Base-by-base conservation (phyloP, 129 eudicot species). In the Pittosporum tobira region DNA sequence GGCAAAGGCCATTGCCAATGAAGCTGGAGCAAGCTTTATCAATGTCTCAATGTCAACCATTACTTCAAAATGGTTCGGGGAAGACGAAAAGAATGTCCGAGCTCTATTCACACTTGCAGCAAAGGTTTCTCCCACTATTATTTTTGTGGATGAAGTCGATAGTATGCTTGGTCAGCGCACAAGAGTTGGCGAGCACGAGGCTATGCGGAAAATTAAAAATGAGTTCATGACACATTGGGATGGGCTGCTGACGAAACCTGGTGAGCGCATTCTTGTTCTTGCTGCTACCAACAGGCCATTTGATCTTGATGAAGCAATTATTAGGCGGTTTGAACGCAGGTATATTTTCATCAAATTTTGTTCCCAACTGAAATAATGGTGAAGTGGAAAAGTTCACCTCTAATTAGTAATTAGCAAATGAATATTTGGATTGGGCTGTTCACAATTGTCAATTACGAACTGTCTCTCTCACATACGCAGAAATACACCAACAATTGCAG, bases 61-160 rank as follows among this genome's bases (percentile, higher is more conserved):
- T 69, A 88, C 96, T 29, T 88, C 96, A 38, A 88, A 88, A 71
- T 89, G 97, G 97, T 89, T 88, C 59, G 96, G 96, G 12, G 96
- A 88, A 74, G 94, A 88, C 60, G 94, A 88, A 72, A 88, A 84
- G 79, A 88, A 81, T 28, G 96, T 88, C 4, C 75, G 96, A 25
- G 94, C 96, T 20, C 79, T 88, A 28, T 88, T 88, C 88, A 68
- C 94, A 2, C 94, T 88, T 24, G 96, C 96, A 0, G 84, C 94
- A 1, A 84, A 88, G 67, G 90, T 84, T 62, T 78, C 96, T 62
- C 96, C 96, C 0, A 84, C 94, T 1, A 88, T 88, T 10, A 74
- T 88, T 21, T 88, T 88, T 48, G 85, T 88, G 19, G 96, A 88
- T 61, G 96, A 84, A 81, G 96, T 88, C 6, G 96, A 88, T 72